These are phyloP conservation scores for Microbotryum intermedium DNA, from an alignment of 1,284 basidiomycete species.

Conservation along the genomic window DNA sequence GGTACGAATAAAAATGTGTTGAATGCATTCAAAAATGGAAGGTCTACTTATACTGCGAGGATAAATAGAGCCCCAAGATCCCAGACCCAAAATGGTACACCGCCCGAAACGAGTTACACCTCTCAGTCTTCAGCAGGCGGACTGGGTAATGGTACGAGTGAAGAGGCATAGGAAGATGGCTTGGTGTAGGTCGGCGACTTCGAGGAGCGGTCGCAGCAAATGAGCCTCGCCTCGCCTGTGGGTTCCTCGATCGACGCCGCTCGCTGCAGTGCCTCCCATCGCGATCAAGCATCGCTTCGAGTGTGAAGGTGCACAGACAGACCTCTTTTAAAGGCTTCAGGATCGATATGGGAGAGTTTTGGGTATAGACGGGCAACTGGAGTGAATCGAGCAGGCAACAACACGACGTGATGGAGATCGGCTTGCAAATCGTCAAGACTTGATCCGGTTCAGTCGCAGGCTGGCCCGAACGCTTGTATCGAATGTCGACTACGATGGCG, in stretches of 20 bases:
- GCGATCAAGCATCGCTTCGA: slow-evolving; percentile 13
- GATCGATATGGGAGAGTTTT: not conserved
- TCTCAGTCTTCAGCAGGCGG: no score
- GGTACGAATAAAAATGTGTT: no score
- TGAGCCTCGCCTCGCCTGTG: no score
- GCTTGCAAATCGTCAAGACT: slow-evolving; percentile 16
- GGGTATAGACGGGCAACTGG: slow-evolving; percentile 19
- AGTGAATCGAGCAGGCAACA: slow-evolving; percentile 18
- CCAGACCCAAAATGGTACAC: no score
- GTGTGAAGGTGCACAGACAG: slow-evolving; percentile 16
- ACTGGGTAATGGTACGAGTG: no score
- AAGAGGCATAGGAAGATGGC: no score
- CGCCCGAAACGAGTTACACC: no score
- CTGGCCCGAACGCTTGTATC: slow-evolving; percentile 5
- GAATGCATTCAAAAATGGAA: no score
- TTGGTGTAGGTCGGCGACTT: no score
- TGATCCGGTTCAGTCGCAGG: not conserved
- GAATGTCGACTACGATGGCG: slow-evolving; percentile 11
- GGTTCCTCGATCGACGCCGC: slow-evolving; percentile 4
- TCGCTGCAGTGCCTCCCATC: slow-evolving; percentile 13
- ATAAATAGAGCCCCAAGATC: no score
- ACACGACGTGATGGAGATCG: slow-evolving; percentile 13
- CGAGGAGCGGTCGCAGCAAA: no score
- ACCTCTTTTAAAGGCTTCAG: not conserved
- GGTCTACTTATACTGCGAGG: no score